Evolutionary conservation across 805 yeast genomes (phyloP).

Genomic region (Sporopachydermia lactativora): DNA sequence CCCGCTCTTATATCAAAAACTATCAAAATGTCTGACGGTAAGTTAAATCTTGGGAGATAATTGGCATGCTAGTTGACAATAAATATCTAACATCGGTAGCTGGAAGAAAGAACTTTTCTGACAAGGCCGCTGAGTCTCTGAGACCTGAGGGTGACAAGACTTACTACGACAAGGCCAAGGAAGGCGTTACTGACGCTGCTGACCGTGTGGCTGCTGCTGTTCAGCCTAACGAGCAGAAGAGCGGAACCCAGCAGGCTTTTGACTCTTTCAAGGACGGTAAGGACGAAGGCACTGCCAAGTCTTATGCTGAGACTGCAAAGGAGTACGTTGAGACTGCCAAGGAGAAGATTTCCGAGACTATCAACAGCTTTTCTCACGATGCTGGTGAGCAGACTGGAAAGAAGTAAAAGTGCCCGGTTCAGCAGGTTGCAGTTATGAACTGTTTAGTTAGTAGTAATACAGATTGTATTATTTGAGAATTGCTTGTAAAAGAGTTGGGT

Average conservation of each 20-base stretch:
- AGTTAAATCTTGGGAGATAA: too few species aligned
- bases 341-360: background rate
- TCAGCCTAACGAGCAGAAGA: conserved; percentile 57
- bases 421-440: too few species aligned
- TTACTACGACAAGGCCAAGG: conserved; percentile 53
- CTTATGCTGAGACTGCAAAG: conserved; percentile 43
- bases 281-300: conserved; percentile 30
- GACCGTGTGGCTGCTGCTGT: conserved; percentile 47
- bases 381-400: background rate
- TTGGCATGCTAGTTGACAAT: too few species aligned
- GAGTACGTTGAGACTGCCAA: conserved; percentile 23
- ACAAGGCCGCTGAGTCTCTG: conserved; percentile 50
- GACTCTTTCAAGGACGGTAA: conserved; percentile 46
- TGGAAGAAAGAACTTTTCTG: conserved; percentile 66
- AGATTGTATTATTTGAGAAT: too few species aligned
- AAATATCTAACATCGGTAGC: conserved; percentile 12
- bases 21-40: conserved; percentile 1
- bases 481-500: too few species aligned
- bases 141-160: conserved; percentile 64
- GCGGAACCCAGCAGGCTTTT: conserved; percentile 50
- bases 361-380: conserved; percentile 1
- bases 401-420: too few species aligned
- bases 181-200: conserved; percentile 46
- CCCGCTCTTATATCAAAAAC: too few species aligned
- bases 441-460: too few species aligned